phyloP scores from a whole-genome alignment of 2,329 filamentous ascomycete genomes.

The Coniochaeta sp. region DNA sequence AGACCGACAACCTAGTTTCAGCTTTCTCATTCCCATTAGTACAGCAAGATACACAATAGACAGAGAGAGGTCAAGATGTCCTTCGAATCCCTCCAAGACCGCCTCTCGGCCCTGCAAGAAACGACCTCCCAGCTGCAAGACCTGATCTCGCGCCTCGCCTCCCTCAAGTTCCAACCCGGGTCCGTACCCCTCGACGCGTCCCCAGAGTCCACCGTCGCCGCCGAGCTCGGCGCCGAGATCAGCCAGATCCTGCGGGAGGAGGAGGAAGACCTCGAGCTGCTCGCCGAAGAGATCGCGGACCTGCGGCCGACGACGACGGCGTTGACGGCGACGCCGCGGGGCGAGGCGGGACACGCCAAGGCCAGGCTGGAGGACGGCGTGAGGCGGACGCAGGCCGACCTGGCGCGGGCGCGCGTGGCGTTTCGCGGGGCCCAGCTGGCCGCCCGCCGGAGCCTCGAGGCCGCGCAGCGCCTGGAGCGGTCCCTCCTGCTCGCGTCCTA shows the following conservation, averaged over 20 bases:
- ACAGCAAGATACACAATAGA: not conserved
- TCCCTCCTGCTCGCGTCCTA: slow-evolving; percentile 66
- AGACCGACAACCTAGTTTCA: too few species aligned
- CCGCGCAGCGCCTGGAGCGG: slow-evolving; percentile 69
- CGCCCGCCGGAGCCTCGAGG: slow-evolving; percentile 67
- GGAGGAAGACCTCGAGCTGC: slow-evolving; percentile 75
- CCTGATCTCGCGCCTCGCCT: slow-evolving; percentile 52
- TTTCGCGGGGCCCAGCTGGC: slow-evolving; percentile 79
- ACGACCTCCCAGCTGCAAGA: slow-evolving; percentile 49
- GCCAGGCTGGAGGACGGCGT: slow-evolving; percentile 60
- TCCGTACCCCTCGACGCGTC: slow-evolving; percentile 40
- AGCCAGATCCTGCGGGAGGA: slow-evolving; percentile 68
- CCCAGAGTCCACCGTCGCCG: slow-evolving; percentile 44
- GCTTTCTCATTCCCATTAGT: not conserved
- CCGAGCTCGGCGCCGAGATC: slow-evolving; percentile 76
- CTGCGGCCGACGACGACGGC: slow-evolving; percentile 41
- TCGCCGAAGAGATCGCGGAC: slow-evolving; percentile 72
- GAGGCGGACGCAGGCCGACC: slow-evolving; percentile 59
- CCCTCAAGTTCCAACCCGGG: slow-evolving; percentile 51
- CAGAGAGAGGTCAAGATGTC: slow-evolving; percentile 31
- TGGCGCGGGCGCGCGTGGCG: slow-evolving; percentile 56
- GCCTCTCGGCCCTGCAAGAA: slow-evolving; percentile 53
- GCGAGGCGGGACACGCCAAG: too few species aligned
- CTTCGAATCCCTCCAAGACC: slow-evolving; percentile 54
- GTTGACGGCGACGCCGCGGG: slow-evolving; percentile 44